Percentiles rank a stretch among this genome's conserved stretches.
Conservation (phyloP, 768 basidiomycete species). For the Coprinopsis marcescibilis region DNA sequence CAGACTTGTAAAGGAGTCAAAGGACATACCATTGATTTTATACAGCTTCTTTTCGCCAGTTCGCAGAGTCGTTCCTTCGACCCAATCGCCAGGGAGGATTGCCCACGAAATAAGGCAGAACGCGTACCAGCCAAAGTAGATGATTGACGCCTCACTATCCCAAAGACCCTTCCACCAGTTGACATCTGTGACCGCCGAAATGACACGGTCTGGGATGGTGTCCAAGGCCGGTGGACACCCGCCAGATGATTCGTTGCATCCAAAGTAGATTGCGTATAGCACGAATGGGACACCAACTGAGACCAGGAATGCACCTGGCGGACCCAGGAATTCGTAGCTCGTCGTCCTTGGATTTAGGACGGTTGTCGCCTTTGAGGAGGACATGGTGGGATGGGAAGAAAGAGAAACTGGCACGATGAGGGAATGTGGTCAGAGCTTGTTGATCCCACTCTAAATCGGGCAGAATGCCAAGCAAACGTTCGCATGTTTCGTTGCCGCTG, state of each 20-base stretch:
- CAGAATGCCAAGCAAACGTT: too few species aligned
- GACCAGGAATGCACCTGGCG: conserved; percentile 68
- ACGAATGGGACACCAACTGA: conserved; percentile 64
- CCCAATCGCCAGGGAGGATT: conserved; percentile 66
- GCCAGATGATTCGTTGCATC: conserved; percentile 64
- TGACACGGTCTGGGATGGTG: conserved; percentile 35
- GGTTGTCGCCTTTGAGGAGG: conserved; percentile 13
- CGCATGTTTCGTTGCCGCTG: too few species aligned
- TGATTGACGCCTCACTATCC: conserved; percentile 70
- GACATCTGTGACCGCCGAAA: conserved; percentile 38
- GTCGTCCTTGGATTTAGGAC: conserved; percentile 64
- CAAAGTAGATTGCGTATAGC: conserved; percentile 72
- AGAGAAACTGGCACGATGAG: background rate
- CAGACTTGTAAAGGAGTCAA: conserved; percentile 1
- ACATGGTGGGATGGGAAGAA: conserved; percentile 20
- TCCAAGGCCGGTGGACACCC: conserved; percentile 57
- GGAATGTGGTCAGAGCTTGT: background rate
- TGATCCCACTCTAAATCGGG: too few species aligned
- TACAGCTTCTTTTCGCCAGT: conserved; percentile 76
- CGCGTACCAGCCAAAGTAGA: conserved; percentile 89
- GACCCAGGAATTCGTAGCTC: conserved; percentile 78
- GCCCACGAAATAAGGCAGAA: conserved; percentile 81
- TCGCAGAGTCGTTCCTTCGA: conserved; percentile 66
- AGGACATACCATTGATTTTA: conserved; percentile 82
- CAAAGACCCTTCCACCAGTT: conserved; percentile 74